A percentile compares a stretch with the other conserved stretches of the same genome.
These are phyloP conservation scores for Verticillium klebahnii DNA, from an alignment of 2,329 filamentous ascomycete species.

Conservation along the genomic window DNA sequence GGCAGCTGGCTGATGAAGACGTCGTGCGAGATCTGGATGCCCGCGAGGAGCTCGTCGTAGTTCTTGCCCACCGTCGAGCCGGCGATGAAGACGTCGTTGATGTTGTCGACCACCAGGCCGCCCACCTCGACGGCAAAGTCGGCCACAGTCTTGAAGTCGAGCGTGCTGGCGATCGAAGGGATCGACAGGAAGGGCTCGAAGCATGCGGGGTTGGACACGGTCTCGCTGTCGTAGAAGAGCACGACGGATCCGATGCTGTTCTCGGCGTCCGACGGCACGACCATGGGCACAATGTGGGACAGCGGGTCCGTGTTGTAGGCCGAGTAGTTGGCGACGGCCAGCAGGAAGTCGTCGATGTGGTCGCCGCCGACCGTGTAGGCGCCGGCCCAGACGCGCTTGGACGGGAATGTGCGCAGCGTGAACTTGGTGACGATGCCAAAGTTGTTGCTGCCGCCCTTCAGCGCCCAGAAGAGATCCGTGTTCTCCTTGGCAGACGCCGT, in stretches of 20 bases:
- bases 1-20: slow-evolving; percentile 16
- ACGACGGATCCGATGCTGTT: slow-evolving; percentile 25
- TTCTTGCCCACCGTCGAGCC: slow-evolving; percentile 23
- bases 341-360: slow-evolving; percentile 14
- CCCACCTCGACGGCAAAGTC: slow-evolving; percentile 26
- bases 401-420: slow-evolving; percentile 5
- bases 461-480: slow-evolving; percentile 35
- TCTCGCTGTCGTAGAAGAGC: slow-evolving; percentile 30
- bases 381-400: slow-evolving; percentile 13
- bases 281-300: slow-evolving; percentile 17
- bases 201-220: slow-evolving; percentile 21
- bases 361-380: slow-evolving; percentile 15
- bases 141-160: slow-evolving; percentile 28
- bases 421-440: slow-evolving; percentile 6
- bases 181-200: slow-evolving; percentile 30
- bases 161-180: slow-evolving; percentile 24
- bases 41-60: slow-evolving; percentile 14
- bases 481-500: slow-evolving; percentile 29
- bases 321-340: slow-evolving; percentile 17
- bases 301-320: slow-evolving; percentile 16
- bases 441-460: slow-evolving; percentile 32
- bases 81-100: slow-evolving; percentile 31
- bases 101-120: slow-evolving; percentile 23
- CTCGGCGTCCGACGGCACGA: slow-evolving; percentile 14
- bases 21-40: slow-evolving; percentile 16